A percentile compares a stretch with the other conserved stretches of the same genome.
phyloP scores from a whole-genome alignment of 2,329 filamentous ascomycete genomes.

The Rhinocladiella mackenziei region DNA sequence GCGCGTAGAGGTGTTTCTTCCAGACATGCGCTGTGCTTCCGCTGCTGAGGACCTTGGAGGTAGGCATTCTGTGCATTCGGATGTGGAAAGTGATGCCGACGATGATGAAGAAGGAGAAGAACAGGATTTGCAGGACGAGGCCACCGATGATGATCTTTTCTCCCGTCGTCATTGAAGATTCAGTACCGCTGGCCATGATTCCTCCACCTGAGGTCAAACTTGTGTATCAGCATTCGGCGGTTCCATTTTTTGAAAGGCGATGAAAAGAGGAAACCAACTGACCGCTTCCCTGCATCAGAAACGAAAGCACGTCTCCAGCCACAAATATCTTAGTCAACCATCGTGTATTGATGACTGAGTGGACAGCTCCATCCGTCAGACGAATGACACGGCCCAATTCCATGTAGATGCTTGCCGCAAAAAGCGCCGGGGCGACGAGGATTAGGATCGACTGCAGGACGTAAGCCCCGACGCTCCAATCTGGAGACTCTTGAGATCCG shows the following conservation, averaged over 20 bases:
- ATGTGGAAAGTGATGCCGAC: constrained; percentile 37
- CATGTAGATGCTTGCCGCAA: constrained; percentile 50
- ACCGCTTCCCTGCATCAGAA: constrained; percentile 40
- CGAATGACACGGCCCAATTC: constrained; percentile 46
- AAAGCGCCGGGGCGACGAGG: constrained; percentile 43
- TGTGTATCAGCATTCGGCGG: too few species aligned
- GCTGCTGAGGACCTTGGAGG: not conserved
- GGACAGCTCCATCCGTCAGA: constrained; percentile 29
- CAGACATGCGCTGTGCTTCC: constrained; percentile 27
- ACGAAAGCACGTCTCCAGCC: constrained; percentile 42
- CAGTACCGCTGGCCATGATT: constrained; percentile 11
- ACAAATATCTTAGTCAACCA: constrained; percentile 42
- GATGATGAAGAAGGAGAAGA: constrained; percentile 49
- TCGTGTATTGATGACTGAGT: constrained; percentile 37
- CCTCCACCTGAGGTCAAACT: constrained; percentile 16
- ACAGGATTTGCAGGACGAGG: constrained; percentile 49
- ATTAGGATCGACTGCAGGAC: constrained; percentile 42
- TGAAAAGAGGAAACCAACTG: not conserved
- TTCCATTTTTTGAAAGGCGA: not conserved
- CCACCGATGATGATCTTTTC: constrained; percentile 45
- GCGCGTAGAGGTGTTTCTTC: constrained; percentile 36
- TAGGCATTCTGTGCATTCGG: constrained; percentile 4
- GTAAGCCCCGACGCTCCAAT: constrained; percentile 15
- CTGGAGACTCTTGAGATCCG: constrained; percentile 22
- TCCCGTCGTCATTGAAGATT: constrained; percentile 28